Base-by-base conservation (phyloP, 768 basidiomycete species). In the Pleurotus platypus region DNA sequence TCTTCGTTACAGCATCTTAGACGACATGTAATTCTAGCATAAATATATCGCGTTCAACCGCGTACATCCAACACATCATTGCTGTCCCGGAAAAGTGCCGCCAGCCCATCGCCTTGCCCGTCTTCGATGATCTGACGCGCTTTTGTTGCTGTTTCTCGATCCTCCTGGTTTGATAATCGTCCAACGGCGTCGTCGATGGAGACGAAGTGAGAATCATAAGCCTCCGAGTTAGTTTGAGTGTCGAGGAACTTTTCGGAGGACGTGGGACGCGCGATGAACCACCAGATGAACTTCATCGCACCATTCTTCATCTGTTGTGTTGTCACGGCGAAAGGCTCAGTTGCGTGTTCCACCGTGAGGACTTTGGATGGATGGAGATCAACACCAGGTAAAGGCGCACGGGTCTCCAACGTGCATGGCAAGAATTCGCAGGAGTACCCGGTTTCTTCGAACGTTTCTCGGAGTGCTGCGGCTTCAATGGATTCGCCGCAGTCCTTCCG, bases 31-130 rank as follows among this genome's bases (percentile, higher is more conserved):
- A 70, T 71, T 69, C 69, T 76, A 75, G 70, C 69, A 71, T 74
- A 70, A 81, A 82, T 83, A 78, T 60, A 78, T 67, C 75, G 86
- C 86, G 86, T 81, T 88, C 86, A 88, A 88, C 86, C 86, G 86
- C 85, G 76, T 72, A 72, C 30, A 35, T 35, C 30, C 9, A 35
- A 35, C 30, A 35, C 1, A 2, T 35, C 9, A 35, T 35, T 11
- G 9, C 2, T 35, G 30, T 11, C 11, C 11, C 2, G 30, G 42
- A 45, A 45, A 45, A 45, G 42, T n/a, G 8, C 13, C 20, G 7
- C 13, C 42, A 45, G n/a, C 7, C 42, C 42, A 16, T 45, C 20
- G n/a, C n/a, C n/a, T 6, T 45, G 8, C 7, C 20, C 42, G 15
- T 45, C 20, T 15, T 5, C n/a, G 42, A 45, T 22, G 8, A 45